Conservation (phyloP, 495 filamentous ascomycete genomes). For the Terfezia claveryi region DNA sequence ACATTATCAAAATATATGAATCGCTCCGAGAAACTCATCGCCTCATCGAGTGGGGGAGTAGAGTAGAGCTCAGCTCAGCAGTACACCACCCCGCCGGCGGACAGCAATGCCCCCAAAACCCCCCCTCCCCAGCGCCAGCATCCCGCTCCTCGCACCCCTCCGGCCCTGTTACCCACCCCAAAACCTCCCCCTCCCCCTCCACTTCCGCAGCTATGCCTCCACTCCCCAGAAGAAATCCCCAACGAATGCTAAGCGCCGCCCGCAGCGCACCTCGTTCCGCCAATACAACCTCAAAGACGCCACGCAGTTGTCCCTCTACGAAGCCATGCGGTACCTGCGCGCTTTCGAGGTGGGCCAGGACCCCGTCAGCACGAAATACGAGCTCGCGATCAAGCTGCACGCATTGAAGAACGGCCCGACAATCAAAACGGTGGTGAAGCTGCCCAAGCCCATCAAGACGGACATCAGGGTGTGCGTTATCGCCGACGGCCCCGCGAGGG, state of each 20-base stretch:
- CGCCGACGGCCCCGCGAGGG: constrained; percentile 13
- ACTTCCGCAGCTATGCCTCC: constrained; percentile 3
- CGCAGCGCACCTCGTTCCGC: constrained; percentile 37
- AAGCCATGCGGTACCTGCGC: constrained; percentile 90
- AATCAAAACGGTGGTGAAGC: constrained; percentile 63
- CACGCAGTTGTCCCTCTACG: constrained; percentile 57
- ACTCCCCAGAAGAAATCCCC: constrained; percentile 33
- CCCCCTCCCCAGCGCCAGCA: neutral
- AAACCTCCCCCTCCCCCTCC: neutral
- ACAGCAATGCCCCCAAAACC: constrained; percentile 1
- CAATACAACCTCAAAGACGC: constrained; percentile 37
- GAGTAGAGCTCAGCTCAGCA: too few relatives aligned
- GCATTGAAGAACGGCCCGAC: constrained; percentile 63
- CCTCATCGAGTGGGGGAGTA: too few relatives aligned
- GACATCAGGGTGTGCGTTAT: constrained; percentile 19
- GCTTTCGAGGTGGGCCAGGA: constrained; percentile 75
- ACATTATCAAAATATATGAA: too few relatives aligned
- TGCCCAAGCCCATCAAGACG: constrained; percentile 55
- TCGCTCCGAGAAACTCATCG: too few relatives aligned
- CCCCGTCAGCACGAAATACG: constrained; percentile 58
- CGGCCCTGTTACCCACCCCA: neutral
- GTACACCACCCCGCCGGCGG: too few relatives aligned
- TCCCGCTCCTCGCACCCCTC: neutral
- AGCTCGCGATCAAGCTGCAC: constrained; percentile 56
- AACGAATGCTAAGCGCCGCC: constrained; percentile 10